These are phyloP conservation scores for Trichoderma semiorbis DNA, from an alignment of 2,329 filamentous ascomycete genomes.

Conservation along the genomic window DNA sequence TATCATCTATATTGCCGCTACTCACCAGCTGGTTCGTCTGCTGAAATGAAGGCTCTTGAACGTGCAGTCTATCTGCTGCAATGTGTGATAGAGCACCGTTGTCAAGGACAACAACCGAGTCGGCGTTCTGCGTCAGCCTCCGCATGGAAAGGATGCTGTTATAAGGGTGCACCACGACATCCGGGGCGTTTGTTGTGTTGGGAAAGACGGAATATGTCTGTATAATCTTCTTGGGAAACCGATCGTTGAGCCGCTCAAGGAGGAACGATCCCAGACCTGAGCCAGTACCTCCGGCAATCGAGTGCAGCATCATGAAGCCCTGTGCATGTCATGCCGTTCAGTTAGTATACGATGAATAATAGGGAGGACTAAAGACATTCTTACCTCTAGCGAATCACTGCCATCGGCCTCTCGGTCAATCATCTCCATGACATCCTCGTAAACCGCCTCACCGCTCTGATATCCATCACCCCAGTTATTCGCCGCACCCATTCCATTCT, in stretches of 20 bases:
- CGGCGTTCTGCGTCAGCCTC: slow-evolving; percentile 88
- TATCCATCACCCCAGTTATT: slow-evolving; percentile 99
- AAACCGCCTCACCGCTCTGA: slow-evolving; percentile 83
- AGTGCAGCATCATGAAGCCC: slow-evolving; percentile 98
- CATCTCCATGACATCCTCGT: slow-evolving; percentile 99
- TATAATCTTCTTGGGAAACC: slow-evolving; percentile 98
- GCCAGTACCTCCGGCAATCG: slow-evolving; percentile 93
- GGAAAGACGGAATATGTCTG: slow-evolving; percentile 99
- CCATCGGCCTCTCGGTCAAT: slow-evolving; percentile 98
- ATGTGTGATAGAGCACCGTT: slow-evolving; percentile 93
- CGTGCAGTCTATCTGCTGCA: slow-evolving; percentile 88
- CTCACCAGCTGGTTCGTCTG: slow-evolving; percentile 91
- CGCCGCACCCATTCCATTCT: slow-evolving; percentile 87
- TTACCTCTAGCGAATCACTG: slow-evolving; percentile 88
- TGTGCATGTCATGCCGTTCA: slow-evolving; percentile 31
- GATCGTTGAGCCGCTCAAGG: slow-evolving; percentile 91
- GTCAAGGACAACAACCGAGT: slow-evolving; percentile 95
- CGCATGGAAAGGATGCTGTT: slow-evolving; percentile 94
- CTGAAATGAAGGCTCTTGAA: slow-evolving; percentile 92
- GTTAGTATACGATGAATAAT: background rate
- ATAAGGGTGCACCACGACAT: slow-evolving; percentile 97
- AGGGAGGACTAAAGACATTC: background rate
- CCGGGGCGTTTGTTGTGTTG: slow-evolving; percentile 78
- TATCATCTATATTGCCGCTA: background rate
- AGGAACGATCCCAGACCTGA: slow-evolving; percentile 95